phyloP scores from a whole-genome alignment of 176 grass and related monocot genomes.

The Luzula sylvatica region DNA sequence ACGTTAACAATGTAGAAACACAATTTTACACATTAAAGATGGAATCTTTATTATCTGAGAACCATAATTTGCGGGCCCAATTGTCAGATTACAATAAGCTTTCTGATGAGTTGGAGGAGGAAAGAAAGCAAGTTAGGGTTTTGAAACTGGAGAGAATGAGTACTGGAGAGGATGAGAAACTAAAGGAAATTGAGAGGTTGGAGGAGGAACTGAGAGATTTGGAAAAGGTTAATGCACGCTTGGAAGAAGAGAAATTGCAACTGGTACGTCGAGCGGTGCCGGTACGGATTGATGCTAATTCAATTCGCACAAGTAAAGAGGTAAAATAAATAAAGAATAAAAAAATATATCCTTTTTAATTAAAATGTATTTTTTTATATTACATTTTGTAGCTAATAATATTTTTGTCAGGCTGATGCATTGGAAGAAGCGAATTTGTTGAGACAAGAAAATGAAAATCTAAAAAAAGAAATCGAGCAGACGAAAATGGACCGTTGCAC shows the following conservation, averaged over 20 bases:
- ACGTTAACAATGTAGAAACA: conserved; percentile 62
- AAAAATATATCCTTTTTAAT: too few relatives aligned
- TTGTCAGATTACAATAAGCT: conserved; percentile 38
- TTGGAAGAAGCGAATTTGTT: conserved; percentile 39
- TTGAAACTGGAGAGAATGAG: conserved; percentile 38
- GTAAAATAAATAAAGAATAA: too few relatives aligned
- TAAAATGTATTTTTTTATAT: too few relatives aligned
- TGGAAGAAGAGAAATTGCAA: conserved; percentile 59
- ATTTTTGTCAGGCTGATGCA: conserved; percentile 50
- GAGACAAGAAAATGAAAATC: conserved; percentile 61
- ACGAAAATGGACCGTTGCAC: conserved; percentile 53
- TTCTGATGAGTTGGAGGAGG: conserved; percentile 41
- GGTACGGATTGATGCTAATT: conserved; percentile 32
- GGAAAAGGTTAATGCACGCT: conserved; percentile 38
- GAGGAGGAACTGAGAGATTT: conserved; percentile 46
- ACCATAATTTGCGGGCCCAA: conserved; percentile 43
- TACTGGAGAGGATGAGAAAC: conserved; percentile 28
- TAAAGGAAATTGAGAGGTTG: conserved; percentile 38
- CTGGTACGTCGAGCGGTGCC: conserved; percentile 42
- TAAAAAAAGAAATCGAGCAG: conserved; percentile 64
- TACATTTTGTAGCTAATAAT: too few relatives aligned
- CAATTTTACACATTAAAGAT: conserved; percentile 73
- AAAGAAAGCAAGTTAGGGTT: conserved; percentile 46
- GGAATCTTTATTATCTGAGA: conserved; percentile 67
- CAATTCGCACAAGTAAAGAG: conserved; percentile 35